Percentiles rank a stretch among this genome's conserved stretches.
These are phyloP conservation scores for Cercophora sp. DNA, from an alignment of 495 filamentous ascomycete species.

Conservation along the genomic window DNA sequence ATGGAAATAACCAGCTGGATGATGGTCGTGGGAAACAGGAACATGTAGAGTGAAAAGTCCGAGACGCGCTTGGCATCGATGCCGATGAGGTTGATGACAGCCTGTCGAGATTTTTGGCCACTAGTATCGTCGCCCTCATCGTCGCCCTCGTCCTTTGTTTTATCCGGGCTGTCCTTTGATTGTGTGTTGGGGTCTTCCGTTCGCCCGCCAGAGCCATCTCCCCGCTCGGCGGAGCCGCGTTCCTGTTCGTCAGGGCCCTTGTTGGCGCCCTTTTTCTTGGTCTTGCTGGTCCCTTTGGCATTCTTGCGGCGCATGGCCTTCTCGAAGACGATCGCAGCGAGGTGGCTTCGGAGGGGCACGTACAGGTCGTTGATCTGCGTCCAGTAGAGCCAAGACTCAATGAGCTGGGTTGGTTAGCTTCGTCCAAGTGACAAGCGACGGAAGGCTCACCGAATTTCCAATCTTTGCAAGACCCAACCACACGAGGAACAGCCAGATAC, in stretches of 20 bases:
- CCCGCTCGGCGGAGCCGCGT: background rate
- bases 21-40: slow-evolving; percentile 51
- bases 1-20: slow-evolving; percentile 58
- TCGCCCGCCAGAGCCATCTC: background rate
- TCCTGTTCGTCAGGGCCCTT: slow-evolving; percentile 19
- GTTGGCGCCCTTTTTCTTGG: slow-evolving; percentile 42
- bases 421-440: background rate
- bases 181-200: background rate
- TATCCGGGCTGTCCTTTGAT: background rate
- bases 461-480: slow-evolving; percentile 53
- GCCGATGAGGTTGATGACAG: slow-evolving; percentile 68
- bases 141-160: background rate
- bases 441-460: slow-evolving; percentile 34
- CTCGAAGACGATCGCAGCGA: slow-evolving; percentile 64
- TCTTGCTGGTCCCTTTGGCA: slow-evolving; percentile 41
- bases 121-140: slow-evolving; percentile 8
- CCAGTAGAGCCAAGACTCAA: slow-evolving; percentile 59
- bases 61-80: slow-evolving; percentile 69
- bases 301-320: slow-evolving; percentile 75
- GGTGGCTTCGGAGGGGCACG: slow-evolving; percentile 58
- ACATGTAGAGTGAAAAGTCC: slow-evolving; percentile 61
- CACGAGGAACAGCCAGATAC: slow-evolving; percentile 58
- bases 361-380: slow-evolving; percentile 43
- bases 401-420: slow-evolving; percentile 34
- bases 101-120: slow-evolving; percentile 54